Percentiles rank a stretch among this genome's conserved stretches.
These are phyloP conservation scores for Mucor saturninus DNA, from an alignment of 371 early-diverging fungal genomes.

Conservation along the genomic window DNA sequence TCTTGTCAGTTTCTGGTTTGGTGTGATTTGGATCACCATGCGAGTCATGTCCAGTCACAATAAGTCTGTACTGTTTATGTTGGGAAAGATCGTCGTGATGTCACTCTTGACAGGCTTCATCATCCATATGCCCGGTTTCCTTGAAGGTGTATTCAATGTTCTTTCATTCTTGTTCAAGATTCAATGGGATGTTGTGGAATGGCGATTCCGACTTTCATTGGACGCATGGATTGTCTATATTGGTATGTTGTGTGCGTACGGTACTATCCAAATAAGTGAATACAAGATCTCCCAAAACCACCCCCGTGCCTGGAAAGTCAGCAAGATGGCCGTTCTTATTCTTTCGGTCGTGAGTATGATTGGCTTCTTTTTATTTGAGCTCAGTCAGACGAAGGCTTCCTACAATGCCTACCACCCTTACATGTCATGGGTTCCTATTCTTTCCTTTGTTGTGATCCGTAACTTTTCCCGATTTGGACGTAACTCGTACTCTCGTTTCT, in stretches of 20 bases:
- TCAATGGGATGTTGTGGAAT: conserved; percentile 62
- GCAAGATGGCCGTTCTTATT: conserved; percentile 36
- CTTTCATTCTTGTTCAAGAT: conserved; percentile 51
- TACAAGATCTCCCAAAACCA: conserved; percentile 32
- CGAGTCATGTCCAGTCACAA: conserved; percentile 50
- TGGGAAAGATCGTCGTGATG: conserved; percentile 55
- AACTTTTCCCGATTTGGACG: conserved; percentile 63
- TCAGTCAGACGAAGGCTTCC: conserved; percentile 49
- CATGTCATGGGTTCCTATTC: conserved; percentile 64
- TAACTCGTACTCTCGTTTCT: conserved; percentile 56
- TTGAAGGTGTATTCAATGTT: conserved; percentile 47
- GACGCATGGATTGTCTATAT: conserved; percentile 69
- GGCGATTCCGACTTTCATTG: conserved; percentile 68
- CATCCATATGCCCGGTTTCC: conserved; percentile 49
- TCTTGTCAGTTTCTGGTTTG: conserved; percentile 75
- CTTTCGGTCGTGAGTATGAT: conserved; percentile 41
- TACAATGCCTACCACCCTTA: conserved; percentile 71
- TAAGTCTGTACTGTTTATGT: conserved; percentile 47
- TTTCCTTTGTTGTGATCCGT: conserved; percentile 70
- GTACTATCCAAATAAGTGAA: conserved; percentile 49
- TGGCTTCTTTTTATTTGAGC: conserved; percentile 59
- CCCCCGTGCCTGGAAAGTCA: conserved; percentile 36
- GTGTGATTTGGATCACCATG: conserved; percentile 74
- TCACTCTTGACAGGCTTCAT: conserved; percentile 39
- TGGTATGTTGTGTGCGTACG: conserved; percentile 62